Conservation (phyloP, 441 rosid genomes). For the Jatropha podagrica region DNA sequence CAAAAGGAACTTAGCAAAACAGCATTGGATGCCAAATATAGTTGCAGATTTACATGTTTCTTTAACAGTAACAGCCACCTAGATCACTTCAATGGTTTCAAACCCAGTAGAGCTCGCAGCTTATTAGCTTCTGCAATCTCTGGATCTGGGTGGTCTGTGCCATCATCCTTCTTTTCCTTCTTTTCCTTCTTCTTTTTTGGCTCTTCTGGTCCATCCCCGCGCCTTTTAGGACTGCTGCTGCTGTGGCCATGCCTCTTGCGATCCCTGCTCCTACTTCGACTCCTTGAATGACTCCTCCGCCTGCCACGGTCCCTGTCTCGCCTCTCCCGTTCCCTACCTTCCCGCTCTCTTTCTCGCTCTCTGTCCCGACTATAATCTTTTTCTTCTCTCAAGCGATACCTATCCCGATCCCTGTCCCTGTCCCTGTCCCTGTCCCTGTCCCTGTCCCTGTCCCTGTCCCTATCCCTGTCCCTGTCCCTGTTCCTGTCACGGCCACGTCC, state of each 20-base stretch:
- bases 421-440: slow-evolving; percentile 50
- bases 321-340: slow-evolving; percentile 64
- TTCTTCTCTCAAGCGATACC: slow-evolving; percentile 54
- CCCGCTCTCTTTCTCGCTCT: slow-evolving; percentile 58
- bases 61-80: neutral
- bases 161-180: slow-evolving; percentile 79
- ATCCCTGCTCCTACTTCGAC: slow-evolving; percentile 72
- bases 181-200: slow-evolving; percentile 73
- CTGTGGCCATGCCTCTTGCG: slow-evolving; percentile 59
- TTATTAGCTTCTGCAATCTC: slow-evolving; percentile 91
- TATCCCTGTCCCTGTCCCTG: slow-evolving; percentile 30
- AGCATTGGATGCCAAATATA: neutral
- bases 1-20: neutral
- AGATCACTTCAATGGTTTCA: slow-evolving; percentile 59
- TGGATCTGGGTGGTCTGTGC: slow-evolving; percentile 77
- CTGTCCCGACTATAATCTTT: slow-evolving; percentile 60
- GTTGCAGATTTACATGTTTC: neutral
- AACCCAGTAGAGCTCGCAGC: slow-evolving; percentile 70
- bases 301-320: slow-evolving; percentile 69
- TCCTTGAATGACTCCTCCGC: slow-evolving; percentile 64
- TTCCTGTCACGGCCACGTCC: slow-evolving; percentile 48
- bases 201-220: slow-evolving; percentile 44
- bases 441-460: slow-evolving; percentile 42
- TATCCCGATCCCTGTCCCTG: slow-evolving; percentile 52
- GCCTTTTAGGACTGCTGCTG: slow-evolving; percentile 63